phyloP scores from a whole-genome alignment of 2,329 filamentous ascomycete species.

The Microsporum ferrugineum region DNA sequence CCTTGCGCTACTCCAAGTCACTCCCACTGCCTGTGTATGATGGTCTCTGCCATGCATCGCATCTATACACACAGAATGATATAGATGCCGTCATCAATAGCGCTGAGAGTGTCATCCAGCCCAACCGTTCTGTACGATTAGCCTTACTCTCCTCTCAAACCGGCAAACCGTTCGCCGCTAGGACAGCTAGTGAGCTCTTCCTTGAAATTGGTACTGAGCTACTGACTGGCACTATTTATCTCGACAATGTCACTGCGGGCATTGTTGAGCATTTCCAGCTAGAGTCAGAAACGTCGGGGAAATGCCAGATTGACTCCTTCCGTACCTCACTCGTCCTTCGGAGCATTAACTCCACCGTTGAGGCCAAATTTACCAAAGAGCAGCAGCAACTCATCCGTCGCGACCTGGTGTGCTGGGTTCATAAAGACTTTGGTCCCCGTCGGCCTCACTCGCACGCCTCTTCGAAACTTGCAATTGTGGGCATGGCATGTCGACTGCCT shows the following conservation, averaged over 20 bases:
- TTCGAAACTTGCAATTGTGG: constrained; percentile 9
- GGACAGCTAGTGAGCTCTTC: constrained; percentile 13
- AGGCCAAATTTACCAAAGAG: background rate
- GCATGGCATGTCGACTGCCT: constrained; percentile 6
- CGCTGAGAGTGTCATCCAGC: background rate
- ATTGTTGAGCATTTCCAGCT: constrained; percentile 15
- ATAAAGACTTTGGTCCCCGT: background rate
- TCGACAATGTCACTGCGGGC: constrained; percentile 16
- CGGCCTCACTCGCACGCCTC: background rate
- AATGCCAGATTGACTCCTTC: constrained; percentile 20
- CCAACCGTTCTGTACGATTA: background rate
- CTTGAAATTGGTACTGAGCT: constrained; percentile 16
- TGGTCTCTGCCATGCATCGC: constrained; percentile 31
- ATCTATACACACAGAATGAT: constrained; percentile 33
- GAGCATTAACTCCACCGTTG: constrained; percentile 9
- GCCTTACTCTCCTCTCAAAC: constrained; percentile 15
- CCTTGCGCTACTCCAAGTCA: constrained; percentile 17
- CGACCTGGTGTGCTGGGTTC: background rate
- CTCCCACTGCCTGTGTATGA: constrained; percentile 20
- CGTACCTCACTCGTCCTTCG: constrained; percentile 20
- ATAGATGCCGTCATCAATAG: constrained; percentile 7
- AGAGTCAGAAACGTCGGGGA: constrained; percentile 2
- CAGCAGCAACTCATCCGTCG: background rate
- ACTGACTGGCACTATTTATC: constrained; percentile 16
- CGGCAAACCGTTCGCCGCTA: constrained; percentile 13